Conservation (phyloP, 2,329 filamentous ascomycete genomes). For the Exutisphaerella laricina region DNA sequence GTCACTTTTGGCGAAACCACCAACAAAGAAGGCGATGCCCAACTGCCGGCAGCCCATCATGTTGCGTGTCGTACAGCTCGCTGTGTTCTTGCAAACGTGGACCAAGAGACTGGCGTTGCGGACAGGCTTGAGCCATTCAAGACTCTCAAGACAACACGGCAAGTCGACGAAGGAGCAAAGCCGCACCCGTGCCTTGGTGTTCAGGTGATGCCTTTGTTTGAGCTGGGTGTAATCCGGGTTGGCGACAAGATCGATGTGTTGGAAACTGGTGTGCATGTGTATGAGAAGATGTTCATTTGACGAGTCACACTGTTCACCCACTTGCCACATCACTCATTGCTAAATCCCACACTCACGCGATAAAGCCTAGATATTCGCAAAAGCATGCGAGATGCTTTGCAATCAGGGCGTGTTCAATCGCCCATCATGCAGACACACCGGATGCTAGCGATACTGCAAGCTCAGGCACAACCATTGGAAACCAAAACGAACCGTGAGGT, state of each 20-base stretch:
- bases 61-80: constrained; percentile 60
- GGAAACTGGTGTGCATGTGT: constrained; percentile 28
- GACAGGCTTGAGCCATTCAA: constrained; percentile 30
- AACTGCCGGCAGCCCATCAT: constrained; percentile 39
- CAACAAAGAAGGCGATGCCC: background rate
- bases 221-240: constrained; percentile 25
- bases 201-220: constrained; percentile 31
- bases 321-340: too few species aligned
- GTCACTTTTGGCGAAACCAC: constrained; percentile 43
- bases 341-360: too few species aligned
- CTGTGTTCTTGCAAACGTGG: constrained; percentile 66
- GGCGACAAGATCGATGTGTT: constrained; percentile 31
- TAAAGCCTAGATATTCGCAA: too few species aligned
- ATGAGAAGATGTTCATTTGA: constrained; percentile 34
- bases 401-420: too few species aligned
- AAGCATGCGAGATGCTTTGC: too few species aligned
- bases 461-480: too few species aligned
- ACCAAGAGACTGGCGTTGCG: constrained; percentile 53
- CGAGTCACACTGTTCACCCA: too few species aligned
- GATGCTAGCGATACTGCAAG: too few species aligned
- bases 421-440: too few species aligned
- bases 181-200: constrained; percentile 31
- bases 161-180: constrained; percentile 30
- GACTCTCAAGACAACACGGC: constrained; percentile 27
- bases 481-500: too few species aligned